Evolutionary conservation across 2,329 filamentous ascomycete species (phyloP), one percentile per base, ranked within the genome.

Genomic region (Chrysoporthe cubensis): DNA sequence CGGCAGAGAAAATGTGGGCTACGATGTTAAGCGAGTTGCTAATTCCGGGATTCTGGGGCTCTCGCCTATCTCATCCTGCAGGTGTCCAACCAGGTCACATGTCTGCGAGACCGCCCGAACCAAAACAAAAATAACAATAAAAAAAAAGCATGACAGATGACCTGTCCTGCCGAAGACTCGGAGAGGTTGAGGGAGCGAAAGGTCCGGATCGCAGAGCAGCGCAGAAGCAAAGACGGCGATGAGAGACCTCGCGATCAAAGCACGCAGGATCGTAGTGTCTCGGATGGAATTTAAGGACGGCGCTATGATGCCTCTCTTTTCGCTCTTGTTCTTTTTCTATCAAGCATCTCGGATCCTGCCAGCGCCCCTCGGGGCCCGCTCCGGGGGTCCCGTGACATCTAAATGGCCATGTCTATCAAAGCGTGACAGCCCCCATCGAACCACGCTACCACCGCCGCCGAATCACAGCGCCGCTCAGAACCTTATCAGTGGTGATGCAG

Each of bases 401-500:
- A 8, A 61, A 9, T 18, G 59, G 11, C 9, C 11, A n/a, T 14
- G 44, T 61, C 42, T 37, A 48, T 43, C 21, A 16, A 32, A 32
- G 16, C 54, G 16, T 32, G 18, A 40, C 34, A 9, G 16, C 32
- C n/a, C 32, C 18, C 32, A 16, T 21, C 34, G 16, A 7, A 26
- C 32, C 16, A 57, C 34, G 16, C 34, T n/a, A 40, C 54, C 32
- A 40, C 54, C 13, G 32, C 14, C 48, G 50, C 50, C 50, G 26
- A 32, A 54, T 54, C 26, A 54, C 26, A 32, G 11, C 44, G n/a
- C 44, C 18, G 18, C 50, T 14, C 50, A 32, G 50, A 4, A 32
- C 50, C 40, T 42, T 32, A 37, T 68, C 62, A 71, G 59, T 71
- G 69, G 62, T 67, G 64, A 50, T 73, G 69, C 37, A 72, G 67